A percentile compares a stretch with the other conserved stretches of the same genome.
These are phyloP conservation scores for Sambucus nigra DNA, from an alignment of 129 eudicot genomes.

Conservation along the genomic window DNA sequence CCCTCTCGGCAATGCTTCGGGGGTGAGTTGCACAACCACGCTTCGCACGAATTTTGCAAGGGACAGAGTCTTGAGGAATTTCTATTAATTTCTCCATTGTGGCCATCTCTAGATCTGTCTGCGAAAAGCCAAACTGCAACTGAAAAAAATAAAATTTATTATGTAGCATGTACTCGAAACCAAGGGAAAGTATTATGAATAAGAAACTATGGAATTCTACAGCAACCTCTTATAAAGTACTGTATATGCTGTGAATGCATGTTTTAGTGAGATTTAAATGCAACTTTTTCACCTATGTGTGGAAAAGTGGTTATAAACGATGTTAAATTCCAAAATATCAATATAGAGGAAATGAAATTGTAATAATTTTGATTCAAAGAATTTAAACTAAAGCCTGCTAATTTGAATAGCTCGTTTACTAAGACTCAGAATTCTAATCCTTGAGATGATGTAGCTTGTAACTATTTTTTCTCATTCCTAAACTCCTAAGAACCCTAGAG, in stretches of 20 bases:
- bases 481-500: too few relatives aligned
- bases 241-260: neutral
- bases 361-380: too few relatives aligned
- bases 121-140: constrained; percentile 60
- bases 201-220: neutral
- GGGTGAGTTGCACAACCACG: constrained; percentile 97
- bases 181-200: neutral
- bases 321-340: too few relatives aligned
- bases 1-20: constrained; percentile 92
- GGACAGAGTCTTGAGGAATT: constrained; percentile 78
- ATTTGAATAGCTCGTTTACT: too few relatives aligned
- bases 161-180: neutral
- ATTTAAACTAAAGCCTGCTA: too few relatives aligned
- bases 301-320: too few relatives aligned
- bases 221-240: neutral
- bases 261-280: too few relatives aligned
- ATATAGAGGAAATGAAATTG: too few relatives aligned
- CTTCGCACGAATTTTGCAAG: constrained; percentile 94
- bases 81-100: constrained; percentile 49
- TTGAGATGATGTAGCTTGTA: too few relatives aligned
- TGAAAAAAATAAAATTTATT: constrained; percentile 10
- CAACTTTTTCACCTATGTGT: too few relatives aligned
- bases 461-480: too few relatives aligned
- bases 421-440: too few relatives aligned
- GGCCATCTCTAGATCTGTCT: constrained; percentile 55